These are phyloP conservation scores for Aureobasidium sp. DNA, from an alignment of 2,329 filamentous ascomycete species.

Conservation along the genomic window DNA sequence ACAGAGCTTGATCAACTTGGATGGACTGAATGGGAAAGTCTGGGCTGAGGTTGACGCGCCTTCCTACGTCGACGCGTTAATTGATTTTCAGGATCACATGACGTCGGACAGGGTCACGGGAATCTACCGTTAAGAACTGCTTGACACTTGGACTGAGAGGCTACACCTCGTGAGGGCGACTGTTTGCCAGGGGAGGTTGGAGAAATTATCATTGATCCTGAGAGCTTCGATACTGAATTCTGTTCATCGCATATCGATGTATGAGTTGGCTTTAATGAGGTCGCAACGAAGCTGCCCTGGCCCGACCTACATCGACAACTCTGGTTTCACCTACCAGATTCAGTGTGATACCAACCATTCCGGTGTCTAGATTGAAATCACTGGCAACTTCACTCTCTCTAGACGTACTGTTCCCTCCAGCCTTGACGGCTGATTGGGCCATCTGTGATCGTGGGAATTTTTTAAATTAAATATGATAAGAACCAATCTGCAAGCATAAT, in stretches of 20 bases:
- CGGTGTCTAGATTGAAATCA: slow-evolving; percentile 4
- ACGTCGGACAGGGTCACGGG: no score
- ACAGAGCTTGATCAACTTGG: not conserved
- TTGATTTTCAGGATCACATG: no score
- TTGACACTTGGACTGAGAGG: no score
- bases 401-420: slow-evolving; percentile 2
- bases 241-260: no score
- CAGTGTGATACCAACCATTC: slow-evolving; percentile 11
- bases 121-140: no score
- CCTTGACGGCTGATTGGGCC: slow-evolving; percentile 10
- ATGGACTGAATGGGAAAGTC: not conserved
- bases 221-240: no score
- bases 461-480: no score
- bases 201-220: no score
- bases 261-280: no score
- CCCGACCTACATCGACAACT: slow-evolving; percentile 3
- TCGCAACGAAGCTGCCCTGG: not conserved
- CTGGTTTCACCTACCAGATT: not conserved
- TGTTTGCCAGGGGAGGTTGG: no score
- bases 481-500: not conserved
- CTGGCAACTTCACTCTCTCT: not conserved
- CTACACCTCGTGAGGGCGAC: no score
- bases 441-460: not conserved
- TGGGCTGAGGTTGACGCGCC: not conserved
- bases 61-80: not conserved